Evolutionary conservation across 169 alveolate species (phyloP).

Genomic region (Babesia bovis): DNA sequence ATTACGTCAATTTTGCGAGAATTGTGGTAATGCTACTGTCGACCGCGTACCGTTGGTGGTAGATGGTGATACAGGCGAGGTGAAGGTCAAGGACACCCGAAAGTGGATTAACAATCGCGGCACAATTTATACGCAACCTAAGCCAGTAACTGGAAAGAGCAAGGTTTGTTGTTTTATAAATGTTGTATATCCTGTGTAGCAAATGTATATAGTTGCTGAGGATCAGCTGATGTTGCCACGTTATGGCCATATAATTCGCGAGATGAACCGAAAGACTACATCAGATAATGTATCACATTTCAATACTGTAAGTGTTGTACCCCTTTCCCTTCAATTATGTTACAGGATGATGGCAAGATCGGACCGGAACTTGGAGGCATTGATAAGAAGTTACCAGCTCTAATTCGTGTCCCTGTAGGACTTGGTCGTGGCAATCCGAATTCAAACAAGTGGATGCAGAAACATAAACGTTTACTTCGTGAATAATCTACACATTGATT

Average conservation of each 20-base stretch:
- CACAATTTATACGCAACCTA: constrained; percentile 70
- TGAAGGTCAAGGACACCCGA: constrained; percentile 65
- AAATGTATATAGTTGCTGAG: constrained; percentile 65
- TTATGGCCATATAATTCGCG: constrained; percentile 47
- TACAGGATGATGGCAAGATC: constrained; percentile 26
- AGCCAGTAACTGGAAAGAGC: constrained; percentile 62
- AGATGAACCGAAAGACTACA: constrained; percentile 46
- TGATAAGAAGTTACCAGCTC: neutral
- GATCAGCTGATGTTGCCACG: constrained; percentile 70
- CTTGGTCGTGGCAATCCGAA: constrained; percentile 70
- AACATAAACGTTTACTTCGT: constrained; percentile 49
- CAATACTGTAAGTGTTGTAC: constrained; percentile 41
- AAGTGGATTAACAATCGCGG: constrained; percentile 74
- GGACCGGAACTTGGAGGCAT: constrained; percentile 8
- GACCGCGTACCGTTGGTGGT: constrained; percentile 62
- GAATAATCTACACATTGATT: neutral
- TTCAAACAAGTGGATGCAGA: constrained; percentile 67
- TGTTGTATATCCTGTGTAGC: neutral
- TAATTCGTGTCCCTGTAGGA: constrained; percentile 43
- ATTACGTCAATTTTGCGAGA: constrained; percentile 79
- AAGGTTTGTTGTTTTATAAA: constrained; percentile 2
- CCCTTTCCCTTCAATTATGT: neutral
- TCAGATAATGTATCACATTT: constrained; percentile 43
- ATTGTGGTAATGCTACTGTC: constrained; percentile 88
- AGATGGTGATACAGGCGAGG: constrained; percentile 47